Conservation (phyloP, 352 stramenopile genomes). For the Achlya hypogyna region DNA sequence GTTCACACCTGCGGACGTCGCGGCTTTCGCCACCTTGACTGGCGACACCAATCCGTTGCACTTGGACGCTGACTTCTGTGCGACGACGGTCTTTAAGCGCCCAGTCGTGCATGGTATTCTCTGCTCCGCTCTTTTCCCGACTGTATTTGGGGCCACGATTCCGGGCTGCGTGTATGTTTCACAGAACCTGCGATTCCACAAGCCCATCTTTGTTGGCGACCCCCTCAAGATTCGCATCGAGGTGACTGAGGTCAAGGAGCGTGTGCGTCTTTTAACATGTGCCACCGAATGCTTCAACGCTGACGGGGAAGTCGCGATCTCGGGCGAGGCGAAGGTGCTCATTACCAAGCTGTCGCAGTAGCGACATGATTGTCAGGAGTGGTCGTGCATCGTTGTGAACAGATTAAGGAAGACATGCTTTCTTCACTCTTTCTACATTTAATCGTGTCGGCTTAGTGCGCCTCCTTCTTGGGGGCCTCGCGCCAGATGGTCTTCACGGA, state of each 20-base stretch:
- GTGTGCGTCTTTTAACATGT: constrained; percentile 65
- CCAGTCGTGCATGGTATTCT: constrained; percentile 77
- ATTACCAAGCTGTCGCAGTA: constrained; percentile 25
- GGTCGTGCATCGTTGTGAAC: neutral
- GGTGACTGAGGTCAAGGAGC: constrained; percentile 36
- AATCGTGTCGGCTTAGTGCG: constrained; percentile 22
- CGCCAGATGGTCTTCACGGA: constrained; percentile 82
- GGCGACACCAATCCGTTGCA: constrained; percentile 76
- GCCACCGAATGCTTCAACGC: constrained; percentile 53
- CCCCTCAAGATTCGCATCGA: constrained; percentile 44
- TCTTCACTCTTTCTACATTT: constrained; percentile 22
- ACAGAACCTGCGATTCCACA: constrained; percentile 56
- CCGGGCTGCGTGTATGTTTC: constrained; percentile 67
- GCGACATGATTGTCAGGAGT: constrained; percentile 12
- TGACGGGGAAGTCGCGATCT: constrained; percentile 45
- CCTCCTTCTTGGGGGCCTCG: constrained; percentile 54
- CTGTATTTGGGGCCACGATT: constrained; percentile 65
- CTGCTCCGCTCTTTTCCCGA: constrained; percentile 68
- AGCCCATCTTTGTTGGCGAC: constrained; percentile 56
- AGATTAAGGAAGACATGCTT: neutral
- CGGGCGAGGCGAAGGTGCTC: constrained; percentile 58
- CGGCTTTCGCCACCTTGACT: constrained; percentile 47
- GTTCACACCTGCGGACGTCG: constrained; percentile 54
- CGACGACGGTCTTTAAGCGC: constrained; percentile 19
- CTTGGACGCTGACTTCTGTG: constrained; percentile 38